phyloP scores from a whole-genome alignment of 2,329 filamentous ascomycete genomes.

The Fusarium tuaranense region DNA sequence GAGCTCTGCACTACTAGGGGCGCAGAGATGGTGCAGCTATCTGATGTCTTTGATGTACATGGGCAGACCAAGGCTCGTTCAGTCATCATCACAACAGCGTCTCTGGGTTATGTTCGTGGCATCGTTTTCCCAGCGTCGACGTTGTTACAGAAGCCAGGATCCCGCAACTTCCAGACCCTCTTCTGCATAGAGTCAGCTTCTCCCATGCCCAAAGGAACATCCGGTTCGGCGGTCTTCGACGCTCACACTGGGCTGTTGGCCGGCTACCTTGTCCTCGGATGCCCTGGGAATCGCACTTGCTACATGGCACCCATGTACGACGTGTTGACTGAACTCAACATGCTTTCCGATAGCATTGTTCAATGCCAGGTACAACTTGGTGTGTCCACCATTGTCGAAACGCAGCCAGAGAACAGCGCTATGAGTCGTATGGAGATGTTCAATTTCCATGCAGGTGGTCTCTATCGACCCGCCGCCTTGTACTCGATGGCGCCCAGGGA shows the following conservation, averaged over 20 bases:
- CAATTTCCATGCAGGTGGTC: neutral
- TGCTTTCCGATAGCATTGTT: neutral
- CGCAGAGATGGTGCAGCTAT: neutral
- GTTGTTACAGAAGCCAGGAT: neutral
- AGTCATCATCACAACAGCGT: neutral
- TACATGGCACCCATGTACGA: neutral
- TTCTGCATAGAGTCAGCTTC: neutral
- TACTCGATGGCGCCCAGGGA: neutral
- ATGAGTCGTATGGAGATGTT: neutral
- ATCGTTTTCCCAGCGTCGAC: neutral
- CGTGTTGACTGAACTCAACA: neutral
- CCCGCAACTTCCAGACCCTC: neutral
- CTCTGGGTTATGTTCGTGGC: neutral
- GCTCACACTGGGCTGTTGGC: neutral
- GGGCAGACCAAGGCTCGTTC: neutral
- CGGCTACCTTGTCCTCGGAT: neutral
- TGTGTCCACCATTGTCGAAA: neutral
- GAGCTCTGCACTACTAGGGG: neutral
- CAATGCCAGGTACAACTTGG: neutral
- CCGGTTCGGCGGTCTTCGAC: neutral
- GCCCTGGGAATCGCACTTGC: neutral
- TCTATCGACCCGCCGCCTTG: neutral
- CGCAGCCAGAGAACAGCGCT: accelerated
- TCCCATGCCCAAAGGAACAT: neutral
- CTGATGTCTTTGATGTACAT: neutral